phyloP scores from a whole-genome alignment of 1,284 basidiomycete species.

The Leccinum angustisporum region DNA sequence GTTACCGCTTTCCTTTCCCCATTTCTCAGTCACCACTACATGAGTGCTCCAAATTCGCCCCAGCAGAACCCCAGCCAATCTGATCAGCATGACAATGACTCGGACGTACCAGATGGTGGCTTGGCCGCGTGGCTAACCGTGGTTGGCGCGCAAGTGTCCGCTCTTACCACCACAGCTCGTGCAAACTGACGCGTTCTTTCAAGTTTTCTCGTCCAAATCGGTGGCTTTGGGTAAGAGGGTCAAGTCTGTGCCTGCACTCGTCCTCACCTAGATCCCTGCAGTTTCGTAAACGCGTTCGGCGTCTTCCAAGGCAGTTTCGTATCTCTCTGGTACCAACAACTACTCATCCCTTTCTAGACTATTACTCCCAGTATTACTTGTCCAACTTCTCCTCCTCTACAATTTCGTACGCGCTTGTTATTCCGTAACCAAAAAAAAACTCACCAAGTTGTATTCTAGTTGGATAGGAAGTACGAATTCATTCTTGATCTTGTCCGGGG shows the following conservation, averaged over 20 bases:
- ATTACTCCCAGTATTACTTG: slow-evolving; percentile 37
- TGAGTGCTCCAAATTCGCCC: slow-evolving; percentile 4
- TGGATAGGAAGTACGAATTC: slow-evolving; percentile 54
- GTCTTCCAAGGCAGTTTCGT: slow-evolving; percentile 40
- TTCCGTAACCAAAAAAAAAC: neutral
- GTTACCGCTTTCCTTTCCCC: neutral
- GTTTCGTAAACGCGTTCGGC: slow-evolving; percentile 40
- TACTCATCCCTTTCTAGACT: slow-evolving; percentile 28
- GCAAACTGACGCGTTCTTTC: slow-evolving; percentile 6
- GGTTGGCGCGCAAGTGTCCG: slow-evolving; percentile 26
- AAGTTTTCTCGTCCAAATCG: slow-evolving; percentile 35
- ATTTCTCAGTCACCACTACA: neutral
- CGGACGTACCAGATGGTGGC: slow-evolving; percentile 28
- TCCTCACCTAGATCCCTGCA: slow-evolving; percentile 15
- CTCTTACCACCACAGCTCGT: neutral
- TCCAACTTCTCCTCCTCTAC: slow-evolving; percentile 36
- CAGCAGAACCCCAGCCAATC: neutral
- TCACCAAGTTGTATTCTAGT: slow-evolving; percentile 18
- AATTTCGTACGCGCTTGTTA: slow-evolving; percentile 34
- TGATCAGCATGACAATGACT: neutral
- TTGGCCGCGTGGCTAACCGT: slow-evolving; percentile 27
- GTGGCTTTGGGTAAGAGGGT: slow-evolving; percentile 36
- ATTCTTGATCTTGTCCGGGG: slow-evolving; percentile 39
- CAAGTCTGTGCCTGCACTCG: neutral
- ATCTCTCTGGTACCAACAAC: no score